phyloP scores from a whole-genome alignment of 2,329 filamentous ascomycete species.

The Verticillium dahliae region DNA sequence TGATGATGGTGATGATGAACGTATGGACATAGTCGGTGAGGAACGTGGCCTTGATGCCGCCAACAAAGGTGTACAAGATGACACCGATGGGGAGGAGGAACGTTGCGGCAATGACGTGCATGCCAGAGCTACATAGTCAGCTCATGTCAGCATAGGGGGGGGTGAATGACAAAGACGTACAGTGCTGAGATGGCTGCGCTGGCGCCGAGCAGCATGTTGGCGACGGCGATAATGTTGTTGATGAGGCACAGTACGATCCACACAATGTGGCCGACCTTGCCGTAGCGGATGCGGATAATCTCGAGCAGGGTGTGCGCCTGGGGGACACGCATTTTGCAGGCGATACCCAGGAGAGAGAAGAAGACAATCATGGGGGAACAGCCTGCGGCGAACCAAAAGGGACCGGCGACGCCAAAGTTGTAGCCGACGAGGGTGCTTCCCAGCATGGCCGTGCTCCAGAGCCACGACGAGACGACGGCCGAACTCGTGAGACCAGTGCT shows the following conservation, averaged over 20 bases:
- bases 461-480: conserved; percentile 48
- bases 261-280: conserved; percentile 38
- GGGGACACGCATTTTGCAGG: conserved; percentile 43
- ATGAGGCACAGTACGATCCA: conserved; percentile 45
- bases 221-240: conserved; percentile 46
- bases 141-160: neutral
- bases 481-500: conserved; percentile 45
- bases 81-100: conserved; percentile 35
- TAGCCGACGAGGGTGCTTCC: conserved; percentile 45
- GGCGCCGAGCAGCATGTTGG: conserved; percentile 45
- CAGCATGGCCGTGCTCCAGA: conserved; percentile 46
- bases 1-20: conserved; percentile 44
- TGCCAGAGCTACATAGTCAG: conserved; percentile 29
- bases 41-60: conserved; percentile 32
- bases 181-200: conserved; percentile 26
- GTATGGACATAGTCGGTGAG: conserved; percentile 50
- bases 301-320: conserved; percentile 48
- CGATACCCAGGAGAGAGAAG: conserved; percentile 41
- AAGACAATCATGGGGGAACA: conserved; percentile 50
- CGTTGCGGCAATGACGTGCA: conserved; percentile 42
- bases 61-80: conserved; percentile 30
- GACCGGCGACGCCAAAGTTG: conserved; percentile 45
- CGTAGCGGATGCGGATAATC: conserved; percentile 45
- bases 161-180: conserved; percentile 14
- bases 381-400: conserved; percentile 52